Evolutionary conservation across 1,284 basidiomycete species (phyloP), one percentile per base, ranked within the genome.

Genomic region (Fomes fomentarius): DNA sequence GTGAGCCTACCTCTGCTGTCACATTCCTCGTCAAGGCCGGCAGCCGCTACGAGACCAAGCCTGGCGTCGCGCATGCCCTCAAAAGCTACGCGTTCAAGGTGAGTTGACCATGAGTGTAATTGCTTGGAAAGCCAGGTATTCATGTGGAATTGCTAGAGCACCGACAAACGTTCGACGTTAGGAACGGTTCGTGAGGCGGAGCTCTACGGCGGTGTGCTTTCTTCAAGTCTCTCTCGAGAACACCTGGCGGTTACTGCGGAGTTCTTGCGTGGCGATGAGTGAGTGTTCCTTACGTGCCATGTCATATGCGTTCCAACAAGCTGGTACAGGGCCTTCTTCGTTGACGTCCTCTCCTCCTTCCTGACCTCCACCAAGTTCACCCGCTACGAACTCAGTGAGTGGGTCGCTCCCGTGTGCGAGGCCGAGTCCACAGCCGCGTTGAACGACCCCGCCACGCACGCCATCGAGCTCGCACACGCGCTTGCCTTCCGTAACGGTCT

Each of bases 61-160:
- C 91, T 44, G 95, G 95, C 68, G 84, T 93, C 61, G 93, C 95
- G 9, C 91, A 96, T 78, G 87, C 87, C 60, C 82, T 97, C 73
- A 96, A 96, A 83, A 94, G 93, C 83, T 96, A 94, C 81, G 88
- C 94, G 57, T 97, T 95, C 87, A 97, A 96, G 90, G 95, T 96
- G 10, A 17, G 58, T 57, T 21, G 1, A 39, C 46, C 31, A 24
- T 28, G n/a, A n/a, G n/a, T n/a, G n/a, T n/a, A n/a, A n/a, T n/a
- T n/a, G n/a, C n/a, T n/a, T n/a, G n/a, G n/a, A n/a, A n/a, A n/a
- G n/a, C n/a, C n/a, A n/a, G n/a, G n/a, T n/a, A n/a, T 50, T 41
- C 39, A 30, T 31, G 46, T 8, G 12, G 10, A 40, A 17, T 43
- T 40, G 57, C 14, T 62, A 94, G 94, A 89, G 88, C 74, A 94